Base-by-base conservation (phyloP, 2,329 filamentous ascomycete species). In the Balansia obtecta region DNA sequence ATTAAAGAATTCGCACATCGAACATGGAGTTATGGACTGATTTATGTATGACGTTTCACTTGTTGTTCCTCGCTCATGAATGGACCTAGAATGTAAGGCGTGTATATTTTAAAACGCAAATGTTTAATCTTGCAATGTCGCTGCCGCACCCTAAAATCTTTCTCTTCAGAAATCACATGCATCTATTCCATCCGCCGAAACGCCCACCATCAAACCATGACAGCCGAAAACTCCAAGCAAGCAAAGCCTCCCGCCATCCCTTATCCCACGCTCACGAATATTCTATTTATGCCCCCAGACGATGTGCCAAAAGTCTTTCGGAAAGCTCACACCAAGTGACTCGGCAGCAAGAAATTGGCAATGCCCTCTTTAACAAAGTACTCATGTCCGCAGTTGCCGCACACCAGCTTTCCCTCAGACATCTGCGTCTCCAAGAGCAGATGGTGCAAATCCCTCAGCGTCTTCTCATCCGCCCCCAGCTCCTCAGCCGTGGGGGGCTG, bases 361-460 rank as follows among this genome's bases (percentile, higher is more conserved):
- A 97, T 95, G 5, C 93, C 93, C 69, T 98, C 91, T 65, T 93
- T 90, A 55, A 98, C 84, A 52, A 82, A 82, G 68, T 97, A 98
- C 72, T 95, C 88, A 65, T 97, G 91, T 45, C 86, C 88, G 64
- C 93, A 98, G 67, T 86, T 86, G 45, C 80, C 89, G 66, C 93
- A 98, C 5, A 90, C 86, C 56, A 98, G 75, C 68, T 87, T 91
- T 3, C 93, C 93, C 68, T 91, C 86, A 38, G 81, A 77, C 53
- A 98, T 86, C 61, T 89, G 85, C 53, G 93, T 98, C 75, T 97
- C 87, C 58, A 96, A 74, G 38, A 97, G 72, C 50, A 96, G 67
- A 20, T 79, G 77, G 66, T 97, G 90, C 61, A 96, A 69, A 58
- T 95, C 88, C 59, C 76, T 79, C 53, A 91, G 70, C 57, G 82